A percentile compares a stretch with the other conserved stretches of the same genome.
Conservation (phyloP, 2,329 filamentous ascomycete species). For the Apiospora hydei region DNA sequence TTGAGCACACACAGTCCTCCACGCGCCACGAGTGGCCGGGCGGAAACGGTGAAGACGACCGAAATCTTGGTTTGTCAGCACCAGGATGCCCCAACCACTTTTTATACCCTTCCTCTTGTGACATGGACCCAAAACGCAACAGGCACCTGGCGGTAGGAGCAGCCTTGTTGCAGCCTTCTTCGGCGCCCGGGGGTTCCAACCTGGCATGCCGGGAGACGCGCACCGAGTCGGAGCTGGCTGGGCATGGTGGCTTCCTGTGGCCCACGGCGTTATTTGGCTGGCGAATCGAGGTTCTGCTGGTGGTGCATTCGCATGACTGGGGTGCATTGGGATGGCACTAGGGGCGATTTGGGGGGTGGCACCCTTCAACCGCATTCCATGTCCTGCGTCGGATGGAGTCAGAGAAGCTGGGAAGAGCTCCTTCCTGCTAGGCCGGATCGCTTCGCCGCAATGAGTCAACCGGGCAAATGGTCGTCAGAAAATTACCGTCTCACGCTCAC, state of each 20-base stretch:
- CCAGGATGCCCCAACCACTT: background rate
- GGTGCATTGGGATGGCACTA: background rate
- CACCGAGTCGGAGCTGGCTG: conserved; percentile 14
- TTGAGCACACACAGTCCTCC: background rate
- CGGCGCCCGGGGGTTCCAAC: conserved; percentile 6
- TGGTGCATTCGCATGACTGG: conserved; percentile 20
- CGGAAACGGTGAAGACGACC: background rate
- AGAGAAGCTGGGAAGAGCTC: background rate
- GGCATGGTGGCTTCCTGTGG: background rate
- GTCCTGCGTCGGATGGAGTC: conserved; percentile 10
- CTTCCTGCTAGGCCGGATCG: background rate
- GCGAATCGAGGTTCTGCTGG: conserved; percentile 1
- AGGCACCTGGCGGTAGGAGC: background rate
- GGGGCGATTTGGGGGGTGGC: background rate
- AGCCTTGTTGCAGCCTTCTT: background rate
- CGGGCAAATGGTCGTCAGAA: background rate
- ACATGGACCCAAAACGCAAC: background rate
- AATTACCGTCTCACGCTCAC: conserved; percentile 2
- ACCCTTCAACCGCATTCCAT: background rate
- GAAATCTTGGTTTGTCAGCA: background rate
- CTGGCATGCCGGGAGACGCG: background rate
- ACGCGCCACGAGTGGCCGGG: background rate
- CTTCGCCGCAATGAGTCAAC: conserved; percentile 18
- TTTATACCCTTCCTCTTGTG: background rate
- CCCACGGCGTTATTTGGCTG: background rate